phyloP scores from a whole-genome alignment of 768 basidiomycete species.

The Tricholoma terreum region DNA sequence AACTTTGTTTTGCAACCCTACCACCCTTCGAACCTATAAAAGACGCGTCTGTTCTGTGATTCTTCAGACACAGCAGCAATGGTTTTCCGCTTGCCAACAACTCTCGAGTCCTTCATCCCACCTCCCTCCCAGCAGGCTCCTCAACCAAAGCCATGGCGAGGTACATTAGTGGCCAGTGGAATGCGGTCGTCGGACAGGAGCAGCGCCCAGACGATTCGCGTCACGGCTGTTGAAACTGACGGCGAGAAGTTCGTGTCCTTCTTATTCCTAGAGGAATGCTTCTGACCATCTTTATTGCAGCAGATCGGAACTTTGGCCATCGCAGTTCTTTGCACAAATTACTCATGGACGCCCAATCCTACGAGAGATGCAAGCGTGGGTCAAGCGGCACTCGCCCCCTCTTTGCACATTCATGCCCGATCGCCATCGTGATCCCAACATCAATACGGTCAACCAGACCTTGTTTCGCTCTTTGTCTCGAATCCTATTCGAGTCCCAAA shows the following conservation, averaged over 20 bases:
- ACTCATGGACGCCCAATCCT: conserved; percentile 40
- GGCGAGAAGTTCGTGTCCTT: conserved; percentile 58
- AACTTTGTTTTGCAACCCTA: conserved; percentile 15
- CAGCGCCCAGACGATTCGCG: conserved; percentile 49
- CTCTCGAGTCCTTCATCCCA: conserved; percentile 57
- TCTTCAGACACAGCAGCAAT: conserved; percentile 37
- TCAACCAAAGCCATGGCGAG: conserved; percentile 54
- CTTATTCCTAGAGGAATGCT: conserved; percentile 9
- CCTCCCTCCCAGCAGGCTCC: conserved; percentile 46
- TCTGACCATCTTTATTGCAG: conserved; percentile 32
- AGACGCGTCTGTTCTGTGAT: conserved; percentile 31
- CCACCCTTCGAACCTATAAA: conserved; percentile 33
- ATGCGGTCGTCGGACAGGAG: conserved; percentile 45
- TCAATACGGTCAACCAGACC: conserved; percentile 48
- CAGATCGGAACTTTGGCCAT: conserved; percentile 58
- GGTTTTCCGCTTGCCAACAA: conserved; percentile 63
- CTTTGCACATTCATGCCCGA: conserved; percentile 65
- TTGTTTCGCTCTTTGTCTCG: conserved; percentile 54
- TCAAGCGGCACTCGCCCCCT: conserved; percentile 43
- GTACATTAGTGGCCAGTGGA: conserved; percentile 49
- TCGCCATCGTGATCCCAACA: conserved; percentile 47
- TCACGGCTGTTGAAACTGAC: conserved; percentile 67
- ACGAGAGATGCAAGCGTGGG: conserved; percentile 50
- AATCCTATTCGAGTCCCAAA: conserved; percentile 48
- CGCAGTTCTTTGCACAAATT: conserved; percentile 42